Evolutionary conservation across 208 protist species (phyloP).

Genomic region (Trypanosoma conorhini): DNA sequence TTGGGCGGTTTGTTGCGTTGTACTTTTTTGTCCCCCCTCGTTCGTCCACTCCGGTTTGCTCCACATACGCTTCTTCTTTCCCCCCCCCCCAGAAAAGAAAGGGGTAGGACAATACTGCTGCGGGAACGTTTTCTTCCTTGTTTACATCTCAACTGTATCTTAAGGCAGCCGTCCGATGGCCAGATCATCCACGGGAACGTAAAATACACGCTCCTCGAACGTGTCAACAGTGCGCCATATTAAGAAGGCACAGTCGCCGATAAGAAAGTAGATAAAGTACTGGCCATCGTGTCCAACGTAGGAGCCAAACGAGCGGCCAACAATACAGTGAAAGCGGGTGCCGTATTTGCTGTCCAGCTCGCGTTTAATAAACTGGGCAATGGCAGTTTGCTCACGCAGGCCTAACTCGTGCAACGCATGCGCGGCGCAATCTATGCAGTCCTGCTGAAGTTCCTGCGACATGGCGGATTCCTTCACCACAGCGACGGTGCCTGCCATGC

Average conservation of each 20-base stretch:
- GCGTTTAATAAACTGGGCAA: conserved; percentile 99
- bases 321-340: conserved; percentile 99
- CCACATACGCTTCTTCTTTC: not conserved
- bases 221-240: conserved; percentile 92
- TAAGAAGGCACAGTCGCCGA: conserved; percentile 97
- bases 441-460: conserved; percentile 80
- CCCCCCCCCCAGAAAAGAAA: not conserved
- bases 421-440: conserved; percentile 85
- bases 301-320: conserved; percentile 99
- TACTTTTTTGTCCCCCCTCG: not conserved
- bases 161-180: conserved; percentile 6
- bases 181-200: conserved; percentile 27
- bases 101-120: not conserved
- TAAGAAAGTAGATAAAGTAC: conserved; percentile 99
- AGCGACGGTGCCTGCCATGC: conserved; percentile 63
- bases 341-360: conserved; percentile 99
- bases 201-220: conserved; percentile 41
- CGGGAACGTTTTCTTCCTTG: not conserved
- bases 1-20: too few relatives aligned
- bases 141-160: conserved; percentile 15
- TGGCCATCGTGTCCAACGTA: conserved; percentile 99
- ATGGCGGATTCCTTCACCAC: conserved; percentile 83
- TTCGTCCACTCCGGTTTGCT: not conserved
- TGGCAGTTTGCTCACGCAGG: conserved; percentile 96
- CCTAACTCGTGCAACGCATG: conserved; percentile 60